A percentile compares a stretch with the other conserved stretches of the same genome.
Conservation (phyloP, 2,329 filamentous ascomycete genomes). For the Trichoderma semiorbis region DNA sequence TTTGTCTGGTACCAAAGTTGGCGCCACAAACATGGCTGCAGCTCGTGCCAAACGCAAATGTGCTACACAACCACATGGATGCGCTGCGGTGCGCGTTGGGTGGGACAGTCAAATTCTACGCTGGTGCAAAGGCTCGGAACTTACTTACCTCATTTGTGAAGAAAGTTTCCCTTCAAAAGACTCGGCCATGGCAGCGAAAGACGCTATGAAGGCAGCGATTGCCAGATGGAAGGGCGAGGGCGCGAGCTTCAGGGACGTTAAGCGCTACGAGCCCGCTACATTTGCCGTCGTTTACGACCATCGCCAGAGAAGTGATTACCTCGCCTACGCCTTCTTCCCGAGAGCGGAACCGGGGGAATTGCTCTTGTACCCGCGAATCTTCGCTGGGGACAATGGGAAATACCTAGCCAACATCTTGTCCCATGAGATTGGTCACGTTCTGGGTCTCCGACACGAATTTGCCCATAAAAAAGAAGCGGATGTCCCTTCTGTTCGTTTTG, state of each 20-base stretch:
- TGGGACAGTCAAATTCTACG: neutral
- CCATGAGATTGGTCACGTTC: neutral
- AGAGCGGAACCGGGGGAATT: neutral
- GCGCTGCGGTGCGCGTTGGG: neutral
- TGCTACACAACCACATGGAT: neutral
- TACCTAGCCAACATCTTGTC: neutral
- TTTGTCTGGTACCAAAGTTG: fast-evolving
- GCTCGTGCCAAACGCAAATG: neutral
- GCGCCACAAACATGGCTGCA: too few relatives aligned
- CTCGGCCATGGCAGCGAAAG: neutral
- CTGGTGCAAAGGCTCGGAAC: neutral
- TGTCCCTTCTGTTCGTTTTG: neutral
- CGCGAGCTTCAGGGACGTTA: neutral
- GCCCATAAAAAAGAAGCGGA: neutral
- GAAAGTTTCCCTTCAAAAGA: neutral
- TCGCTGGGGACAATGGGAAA: neutral
- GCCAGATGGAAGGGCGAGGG: neutral
- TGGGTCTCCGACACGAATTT: neutral
- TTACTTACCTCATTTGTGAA: neutral
- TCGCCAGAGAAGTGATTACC: neutral
- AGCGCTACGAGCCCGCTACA: neutral
- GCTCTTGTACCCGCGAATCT: neutral
- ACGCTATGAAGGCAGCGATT: neutral
- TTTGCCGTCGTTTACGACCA: neutral
- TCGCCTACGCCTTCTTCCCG: neutral